Conservation (phyloP, 345 rosid genomes). For the Capsella bursapastoris region DNA sequence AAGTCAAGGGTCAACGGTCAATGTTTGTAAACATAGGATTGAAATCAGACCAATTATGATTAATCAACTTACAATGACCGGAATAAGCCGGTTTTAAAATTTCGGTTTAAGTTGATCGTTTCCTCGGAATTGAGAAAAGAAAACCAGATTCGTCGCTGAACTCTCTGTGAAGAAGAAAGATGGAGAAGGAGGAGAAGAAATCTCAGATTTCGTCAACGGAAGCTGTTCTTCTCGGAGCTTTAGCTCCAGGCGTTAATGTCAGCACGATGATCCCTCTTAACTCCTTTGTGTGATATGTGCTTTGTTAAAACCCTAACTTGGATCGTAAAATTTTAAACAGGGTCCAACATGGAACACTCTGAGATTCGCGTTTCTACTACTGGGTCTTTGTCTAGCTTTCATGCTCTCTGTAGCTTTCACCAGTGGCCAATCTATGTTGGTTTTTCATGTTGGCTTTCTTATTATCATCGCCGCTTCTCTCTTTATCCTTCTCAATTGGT, state of each 20-base stretch:
- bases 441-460: constrained; percentile 75
- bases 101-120: constrained; percentile 1
- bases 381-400: constrained; percentile 70
- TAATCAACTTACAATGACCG: neutral
- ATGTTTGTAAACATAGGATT: neutral
- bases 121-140: neutral
- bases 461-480: constrained; percentile 72
- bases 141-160: neutral
- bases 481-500: constrained; percentile 88
- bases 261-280: constrained; percentile 9
- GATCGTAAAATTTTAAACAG: constrained; percentile 44
- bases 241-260: constrained; percentile 90
- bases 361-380: constrained; percentile 71
- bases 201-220: constrained; percentile 56
- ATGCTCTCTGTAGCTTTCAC: constrained; percentile 88
- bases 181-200: constrained; percentile 44
- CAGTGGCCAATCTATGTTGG: constrained; percentile 67
- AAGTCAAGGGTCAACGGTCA: neutral
- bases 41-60: neutral
- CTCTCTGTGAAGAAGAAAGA: constrained; percentile 21
- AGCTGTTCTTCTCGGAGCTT: constrained; percentile 85
- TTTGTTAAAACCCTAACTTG: constrained; percentile 18
- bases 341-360: constrained; percentile 85
- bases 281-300: neutral
- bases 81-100: constrained; percentile 10